Percentiles rank a stretch among this genome's conserved stretches.
phyloP scores from a whole-genome alignment of 106 monocot genomes.

The Dactylorhiza incarnata region DNA sequence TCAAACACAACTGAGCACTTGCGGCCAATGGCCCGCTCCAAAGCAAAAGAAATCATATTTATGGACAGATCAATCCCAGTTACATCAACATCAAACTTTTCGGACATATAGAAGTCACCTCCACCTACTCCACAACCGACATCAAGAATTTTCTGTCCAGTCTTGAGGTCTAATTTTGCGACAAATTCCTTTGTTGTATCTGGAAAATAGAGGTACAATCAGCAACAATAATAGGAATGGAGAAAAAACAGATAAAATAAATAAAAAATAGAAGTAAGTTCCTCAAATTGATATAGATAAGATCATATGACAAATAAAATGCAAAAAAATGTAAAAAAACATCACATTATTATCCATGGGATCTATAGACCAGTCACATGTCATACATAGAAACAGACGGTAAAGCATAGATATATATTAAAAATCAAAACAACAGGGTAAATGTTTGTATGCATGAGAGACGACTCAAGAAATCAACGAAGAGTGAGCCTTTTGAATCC shows the following conservation, averaged over 20 bases:
- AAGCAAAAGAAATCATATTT: slow-evolving; percentile 71
- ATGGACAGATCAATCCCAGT: slow-evolving; percentile 65
- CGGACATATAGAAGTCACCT: slow-evolving; percentile 76
- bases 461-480: background rate
- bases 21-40: slow-evolving; percentile 62
- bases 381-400: background rate
- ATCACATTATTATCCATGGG: background rate
- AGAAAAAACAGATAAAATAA: background rate
- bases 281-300: background rate
- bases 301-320: background rate
- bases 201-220: slow-evolving; percentile 6
- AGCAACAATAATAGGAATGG: background rate
- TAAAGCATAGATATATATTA: background rate
- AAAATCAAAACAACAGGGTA: background rate
- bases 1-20: slow-evolving; percentile 65
- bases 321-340: background rate
- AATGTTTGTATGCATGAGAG: background rate
- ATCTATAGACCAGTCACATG: background rate
- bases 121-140: slow-evolving; percentile 81
- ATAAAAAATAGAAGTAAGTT: background rate
- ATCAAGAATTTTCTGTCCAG: slow-evolving; percentile 57
- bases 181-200: slow-evolving; percentile 74
- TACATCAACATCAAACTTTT: slow-evolving; percentile 61
- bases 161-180: slow-evolving; percentile 40
- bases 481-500: background rate